Evolutionary conservation across 305 asterid genomes (phyloP), one percentile per base, ranked within the genome.

Genomic region (Striga hermonthica): DNA sequence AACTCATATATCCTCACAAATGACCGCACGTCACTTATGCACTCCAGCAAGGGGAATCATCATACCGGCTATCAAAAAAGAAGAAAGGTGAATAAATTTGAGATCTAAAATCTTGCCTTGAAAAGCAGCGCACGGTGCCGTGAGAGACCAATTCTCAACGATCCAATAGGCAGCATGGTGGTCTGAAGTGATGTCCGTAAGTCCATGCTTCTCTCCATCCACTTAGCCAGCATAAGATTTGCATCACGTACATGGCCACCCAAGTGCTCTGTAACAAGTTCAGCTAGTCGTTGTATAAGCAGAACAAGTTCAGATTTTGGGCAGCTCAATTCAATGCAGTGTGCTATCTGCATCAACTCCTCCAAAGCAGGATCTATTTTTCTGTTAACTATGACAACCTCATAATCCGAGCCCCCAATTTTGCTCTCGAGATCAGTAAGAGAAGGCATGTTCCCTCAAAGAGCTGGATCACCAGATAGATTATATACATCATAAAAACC

Each of bases 111-210:
- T 57, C 75, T 75, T 75, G 84, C 99, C 98, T 94, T 94, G 73
- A 94, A 94, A 69, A 94, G 98, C 84, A 94, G 75, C 12, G 99
- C 98, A 62, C 99, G 95, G 79, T 94, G 99, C 55, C 99, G 95
- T 66, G 88, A 85, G 64, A 94, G 94, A 72, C 99, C 99, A 72
- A 87, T 67, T 80, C 72, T 86, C 68, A 94, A 77, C 61, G 99
- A 87, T 64, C 97, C 99, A 65, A 94, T 82, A 65, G 99, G 97
- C 72, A 86, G 80, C 72, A 94, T 90, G 60, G 83, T 76, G 74
- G 99, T 94, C 75, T 94, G 99, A 71, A 87, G 93, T 69, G 95
- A 86, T 65, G 91, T 80, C 80, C 96, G 83, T 79, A 94, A 76
- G 77, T 85, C 95, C 68, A 76, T 79, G 77, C 97, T 84, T 78